Evolutionary conservation across 2,329 filamentous ascomycete genomes (phyloP).

Genomic region (Aciculosporium take): DNA sequence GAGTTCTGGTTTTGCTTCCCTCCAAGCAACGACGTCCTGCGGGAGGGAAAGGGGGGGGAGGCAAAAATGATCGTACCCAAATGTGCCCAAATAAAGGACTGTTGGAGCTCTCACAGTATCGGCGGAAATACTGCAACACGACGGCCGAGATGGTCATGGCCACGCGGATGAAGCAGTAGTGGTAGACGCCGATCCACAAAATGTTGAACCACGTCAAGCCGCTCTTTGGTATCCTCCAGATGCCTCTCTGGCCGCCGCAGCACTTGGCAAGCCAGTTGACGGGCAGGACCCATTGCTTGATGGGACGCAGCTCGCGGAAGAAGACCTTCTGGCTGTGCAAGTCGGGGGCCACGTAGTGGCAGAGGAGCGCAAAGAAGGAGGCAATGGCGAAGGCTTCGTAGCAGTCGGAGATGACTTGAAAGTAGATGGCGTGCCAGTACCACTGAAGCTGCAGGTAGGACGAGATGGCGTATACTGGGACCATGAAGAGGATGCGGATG

Average conservation of each 20-base stretch:
- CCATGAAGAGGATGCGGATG: constrained; percentile 79
- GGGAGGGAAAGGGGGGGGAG: no score
- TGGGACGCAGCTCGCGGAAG: constrained; percentile 52
- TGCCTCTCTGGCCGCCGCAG: constrained; percentile 53
- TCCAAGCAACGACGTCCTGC: no score
- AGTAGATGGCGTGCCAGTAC: constrained; percentile 70
- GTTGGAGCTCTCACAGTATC: constrained; percentile 68
- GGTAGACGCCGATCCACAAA: constrained; percentile 69
- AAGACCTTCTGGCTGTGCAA: constrained; percentile 71
- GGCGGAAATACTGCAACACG: constrained; percentile 50
- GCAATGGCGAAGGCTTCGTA: constrained; percentile 84
- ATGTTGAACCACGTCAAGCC: constrained; percentile 87
- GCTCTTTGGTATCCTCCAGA: constrained; percentile 60
- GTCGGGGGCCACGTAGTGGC: constrained; percentile 64
- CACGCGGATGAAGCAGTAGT: constrained; percentile 73
- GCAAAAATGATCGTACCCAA: constrained; percentile 55
- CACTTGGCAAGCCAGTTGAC: constrained; percentile 56
- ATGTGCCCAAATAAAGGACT: constrained; percentile 69
- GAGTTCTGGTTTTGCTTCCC: no score
- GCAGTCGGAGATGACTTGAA: constrained; percentile 65
- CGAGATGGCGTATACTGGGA: constrained; percentile 65
- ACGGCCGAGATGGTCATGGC: constrained; percentile 69
- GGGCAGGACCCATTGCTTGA: constrained; percentile 62
- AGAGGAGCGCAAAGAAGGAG: constrained; percentile 73
- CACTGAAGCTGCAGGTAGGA: constrained; percentile 60